phyloP scores from a whole-genome alignment of 148 eudicot species.

The Vaccinium darrowii region DNA sequence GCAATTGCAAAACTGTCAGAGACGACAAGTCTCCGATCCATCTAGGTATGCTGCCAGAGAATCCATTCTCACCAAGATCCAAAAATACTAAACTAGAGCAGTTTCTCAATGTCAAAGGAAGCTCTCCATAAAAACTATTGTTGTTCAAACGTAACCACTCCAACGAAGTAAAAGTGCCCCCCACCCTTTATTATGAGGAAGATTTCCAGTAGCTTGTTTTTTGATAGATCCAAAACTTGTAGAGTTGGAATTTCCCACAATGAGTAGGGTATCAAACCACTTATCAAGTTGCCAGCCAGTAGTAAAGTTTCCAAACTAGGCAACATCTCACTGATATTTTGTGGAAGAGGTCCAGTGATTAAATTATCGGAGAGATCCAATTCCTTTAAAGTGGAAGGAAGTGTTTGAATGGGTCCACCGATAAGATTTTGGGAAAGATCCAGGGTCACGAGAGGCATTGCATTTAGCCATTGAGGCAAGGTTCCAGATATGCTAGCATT shows the following conservation, averaged over 20 bases:
- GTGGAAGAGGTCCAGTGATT: not conserved
- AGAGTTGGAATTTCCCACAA: not conserved
- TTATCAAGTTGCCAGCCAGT: constrained; percentile 7
- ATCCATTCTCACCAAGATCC: no score
- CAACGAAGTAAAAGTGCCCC: not conserved
- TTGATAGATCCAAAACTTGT: not conserved
- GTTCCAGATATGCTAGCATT: constrained; percentile 18
- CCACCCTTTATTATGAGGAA: constrained; percentile 26
- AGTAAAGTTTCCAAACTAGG: constrained; percentile 18
- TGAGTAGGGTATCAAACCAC: constrained; percentile 7
- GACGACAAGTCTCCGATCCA: no score
- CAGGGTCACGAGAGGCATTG: constrained; percentile 15
- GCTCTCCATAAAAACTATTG: no score
- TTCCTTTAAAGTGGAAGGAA: not conserved
- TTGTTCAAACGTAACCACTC: no score
- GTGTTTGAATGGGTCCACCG: not conserved
- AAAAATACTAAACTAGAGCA: no score
- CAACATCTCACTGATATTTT: not conserved
- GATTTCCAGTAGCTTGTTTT: not conserved
- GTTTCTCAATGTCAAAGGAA: no score
- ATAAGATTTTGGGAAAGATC: constrained; percentile 22
- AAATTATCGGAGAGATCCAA: not conserved
- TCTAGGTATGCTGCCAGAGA: no score
- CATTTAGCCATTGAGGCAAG: constrained; percentile 6
- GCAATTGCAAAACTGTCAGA: no score